These are phyloP conservation scores for Isabelozyma rhagii DNA, from an alignment of 805 yeast species.

Conservation along the genomic window DNA sequence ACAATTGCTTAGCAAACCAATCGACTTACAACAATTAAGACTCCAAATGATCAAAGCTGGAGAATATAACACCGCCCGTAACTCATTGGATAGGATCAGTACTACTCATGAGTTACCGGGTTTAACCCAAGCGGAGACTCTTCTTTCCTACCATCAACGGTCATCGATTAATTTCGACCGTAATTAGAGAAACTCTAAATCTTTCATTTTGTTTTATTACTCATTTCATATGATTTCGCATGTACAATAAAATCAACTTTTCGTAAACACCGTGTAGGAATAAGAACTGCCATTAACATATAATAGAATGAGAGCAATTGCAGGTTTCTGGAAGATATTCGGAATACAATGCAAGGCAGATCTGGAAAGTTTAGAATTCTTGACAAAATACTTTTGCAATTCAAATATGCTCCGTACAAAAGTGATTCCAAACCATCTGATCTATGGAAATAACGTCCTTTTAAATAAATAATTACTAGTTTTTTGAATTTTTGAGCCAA, in stretches of 20 bases:
- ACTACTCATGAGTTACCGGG: conserved; percentile 50
- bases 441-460: too few species aligned
- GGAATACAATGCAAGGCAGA: too few species aligned
- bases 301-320: too few species aligned
- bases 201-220: background rate
- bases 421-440: too few species aligned
- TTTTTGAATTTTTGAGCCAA: too few species aligned
- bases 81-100: conserved; percentile 37
- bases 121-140: conserved; percentile 46
- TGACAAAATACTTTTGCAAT: too few species aligned
- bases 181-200: background rate
- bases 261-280: too few species aligned
- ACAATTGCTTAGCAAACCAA: conserved; percentile 17
- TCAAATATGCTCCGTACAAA: too few species aligned
- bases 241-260: background rate
- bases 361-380: too few species aligned
- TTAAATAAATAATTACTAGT: too few species aligned
- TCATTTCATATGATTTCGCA: background rate
- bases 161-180: conserved; percentile 25
- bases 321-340: too few species aligned
- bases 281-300: too few species aligned
- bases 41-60: conserved; percentile 37
- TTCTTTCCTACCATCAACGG: conserved; percentile 41
- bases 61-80: conserved; percentile 30
- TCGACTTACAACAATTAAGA: conserved; percentile 32